Base-by-base conservation (phyloP, 75 land plant genomes). In the Cunninghamia lanceolata region DNA sequence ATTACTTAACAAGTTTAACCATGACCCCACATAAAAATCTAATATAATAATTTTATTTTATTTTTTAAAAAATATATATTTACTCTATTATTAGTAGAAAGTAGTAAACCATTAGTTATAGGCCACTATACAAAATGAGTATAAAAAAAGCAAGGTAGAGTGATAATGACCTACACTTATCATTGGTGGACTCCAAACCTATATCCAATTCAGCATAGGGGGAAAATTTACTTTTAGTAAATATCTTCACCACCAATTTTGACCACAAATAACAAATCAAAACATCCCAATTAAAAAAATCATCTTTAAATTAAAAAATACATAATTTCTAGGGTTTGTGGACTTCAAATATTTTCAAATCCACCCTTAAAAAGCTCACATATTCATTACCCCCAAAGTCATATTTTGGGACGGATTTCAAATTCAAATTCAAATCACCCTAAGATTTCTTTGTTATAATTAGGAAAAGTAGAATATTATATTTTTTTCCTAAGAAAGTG, bases 361-460 rank as follows among this genome's bases (percentile, higher is more conserved):
- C 75, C 38, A 73, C 38, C 75, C 75, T 73, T 3, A 34, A 73
- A 34, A 34, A 3, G 2, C 36, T n/a, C n/a, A 25, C n/a, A 63
- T 25, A 56, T 56, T 56, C 19, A 56, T 4, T 25, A 56, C 19
- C 28, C 63, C 25, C 4, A 56, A 16, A 30, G n/a, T 34, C 36
- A 10, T 2, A 10, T 32, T 71, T 73, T 73, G 35, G 34, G 34
- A 32, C 75, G 75, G 75, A 73, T 73, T 34, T 73, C 75, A 73
- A 73, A 73, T 73, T 73, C 16, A 73, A 73, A 73, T 73, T 32
- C 75, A 73, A 73, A 73, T 11, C 75, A 73, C 16, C 75, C 75
- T 73, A 73, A 11, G 13, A 32, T 73, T 73, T 34, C 3, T 2
- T 11, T 73, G 75, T 73, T 73, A 73, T 73, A 34, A 10, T 11